Conservation (phyloP, 768 basidiomycete species). For the Peribolospora kevripleyi region DNA sequence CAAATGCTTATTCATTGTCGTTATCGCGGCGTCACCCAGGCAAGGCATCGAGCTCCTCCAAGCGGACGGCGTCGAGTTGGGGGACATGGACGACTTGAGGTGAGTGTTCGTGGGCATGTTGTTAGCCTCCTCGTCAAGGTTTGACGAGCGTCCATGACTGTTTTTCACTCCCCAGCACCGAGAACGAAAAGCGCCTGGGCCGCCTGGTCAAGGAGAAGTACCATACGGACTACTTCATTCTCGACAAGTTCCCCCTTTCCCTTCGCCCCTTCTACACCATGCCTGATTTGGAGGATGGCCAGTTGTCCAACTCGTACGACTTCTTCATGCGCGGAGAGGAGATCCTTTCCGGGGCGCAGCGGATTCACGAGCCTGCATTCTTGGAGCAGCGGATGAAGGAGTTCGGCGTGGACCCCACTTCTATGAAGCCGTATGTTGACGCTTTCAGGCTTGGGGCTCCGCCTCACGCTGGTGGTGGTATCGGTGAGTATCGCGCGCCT, state of each 20-base stretch:
- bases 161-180: constrained; percentile 36
- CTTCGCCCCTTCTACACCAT: constrained; percentile 98
- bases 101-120: constrained; percentile 7
- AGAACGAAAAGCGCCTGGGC: constrained; percentile 84
- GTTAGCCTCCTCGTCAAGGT: constrained; percentile 2
- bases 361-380: constrained; percentile 70
- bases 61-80: constrained; percentile 58
- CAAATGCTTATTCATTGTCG: no score
- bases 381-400: constrained; percentile 61
- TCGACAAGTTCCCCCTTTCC: constrained; percentile 93
- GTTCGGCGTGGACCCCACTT: constrained; percentile 66
- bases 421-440: constrained; percentile 75
- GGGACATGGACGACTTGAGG: constrained; percentile 63
- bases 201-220: constrained; percentile 74
- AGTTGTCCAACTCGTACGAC: constrained; percentile 97
- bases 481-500: constrained; percentile 26
- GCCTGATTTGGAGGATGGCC: constrained; percentile 37
- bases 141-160: neutral
- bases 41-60: constrained; percentile 70
- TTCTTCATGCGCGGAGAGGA: constrained; percentile 99
- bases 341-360: constrained; percentile 92
- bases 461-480: constrained; percentile 91
- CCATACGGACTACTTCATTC: constrained; percentile 93
- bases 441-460: constrained; percentile 85
- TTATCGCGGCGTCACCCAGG: constrained; percentile 5